Evolutionary conservation across 1,284 basidiomycete species (phyloP), one percentile per base, ranked within the genome.

Genomic region (Papiliotrema laurentii): DNA sequence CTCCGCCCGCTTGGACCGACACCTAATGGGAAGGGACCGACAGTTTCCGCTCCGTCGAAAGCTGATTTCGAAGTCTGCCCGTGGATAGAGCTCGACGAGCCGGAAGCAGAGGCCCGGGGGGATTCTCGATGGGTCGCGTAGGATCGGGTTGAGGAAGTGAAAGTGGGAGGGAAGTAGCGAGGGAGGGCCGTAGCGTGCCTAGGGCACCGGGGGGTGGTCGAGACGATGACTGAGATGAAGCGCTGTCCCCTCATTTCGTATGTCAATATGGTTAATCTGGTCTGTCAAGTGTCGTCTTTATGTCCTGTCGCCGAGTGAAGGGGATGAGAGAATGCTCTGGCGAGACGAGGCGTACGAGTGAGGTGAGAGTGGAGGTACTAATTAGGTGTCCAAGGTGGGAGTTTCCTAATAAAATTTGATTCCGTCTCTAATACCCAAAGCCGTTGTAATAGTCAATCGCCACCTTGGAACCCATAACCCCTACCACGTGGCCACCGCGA

Each of bases 11-110:
- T 52, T 77, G 71, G 6, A 78, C 77, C 80, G 40, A 87, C 77
- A 4, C 88, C 88, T 2, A 92, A 78, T 53, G 83, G 83, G 63
- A 93, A 91, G 25, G 89, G 89, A 0, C 89, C 89, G 18, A 86
- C 83, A 22, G 53, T 55, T n/a, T 71, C 69, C 39, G 40, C 19
- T 14, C 58, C 54, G 13, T 50, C 48, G 39, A 55, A 47, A 22
- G 44, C 40, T n/a, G 47, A 48, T 33, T 27, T 14, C 11, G 30
- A 7, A 5, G 48, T 38, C 26, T 27, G 27, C 4, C 40, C 40
- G 27, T 42, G 21, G 24, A 42, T 30, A 6, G n/a, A 19, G 34
- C 38, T 40, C 3, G 46, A 18, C 24, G 30, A 48, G 6, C 4
- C 18, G 28, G n/a, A 49, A 37, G n/a, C n/a, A 28, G 22, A 42